A percentile compares a stretch with the other conserved stretches of the same genome.
phyloP scores from a whole-genome alignment of 495 filamentous ascomycete genomes.

The Penicillium salamii region DNA sequence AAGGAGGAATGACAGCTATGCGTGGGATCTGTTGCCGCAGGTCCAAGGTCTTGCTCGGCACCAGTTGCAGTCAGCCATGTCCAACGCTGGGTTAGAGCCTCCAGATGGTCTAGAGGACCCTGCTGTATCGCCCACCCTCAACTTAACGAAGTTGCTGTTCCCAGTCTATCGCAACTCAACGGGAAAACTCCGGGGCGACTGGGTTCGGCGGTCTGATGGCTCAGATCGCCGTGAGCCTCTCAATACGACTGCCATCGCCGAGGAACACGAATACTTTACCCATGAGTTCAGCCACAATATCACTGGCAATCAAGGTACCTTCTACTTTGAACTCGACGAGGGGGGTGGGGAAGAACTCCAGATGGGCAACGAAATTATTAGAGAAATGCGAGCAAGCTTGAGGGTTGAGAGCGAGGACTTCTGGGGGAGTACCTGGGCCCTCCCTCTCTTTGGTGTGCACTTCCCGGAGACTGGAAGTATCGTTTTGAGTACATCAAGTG shows the following conservation, averaged over 20 bases:
- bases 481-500: slow-evolving; percentile 80
- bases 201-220: slow-evolving; percentile 58
- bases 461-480: slow-evolving; percentile 73
- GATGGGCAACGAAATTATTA: slow-evolving; percentile 35
- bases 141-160: slow-evolving; percentile 40
- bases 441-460: slow-evolving; percentile 78
- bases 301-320: slow-evolving; percentile 53
- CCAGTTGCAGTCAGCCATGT: slow-evolving; percentile 46
- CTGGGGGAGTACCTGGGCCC: slow-evolving; percentile 67
- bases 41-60: slow-evolving; percentile 54
- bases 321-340: slow-evolving; percentile 46
- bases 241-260: slow-evolving; percentile 51
- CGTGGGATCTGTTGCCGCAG: slow-evolving; percentile 62
- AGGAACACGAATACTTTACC: slow-evolving; percentile 48
- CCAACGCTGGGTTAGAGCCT: slow-evolving; percentile 33
- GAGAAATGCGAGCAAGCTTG: slow-evolving; percentile 62
- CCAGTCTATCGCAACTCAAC: slow-evolving; percentile 79
- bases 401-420: slow-evolving; percentile 68
- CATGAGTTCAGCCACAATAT: slow-evolving; percentile 65
- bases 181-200: slow-evolving; percentile 70
- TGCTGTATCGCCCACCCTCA: slow-evolving; percentile 38
- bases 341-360: slow-evolving; percentile 35
- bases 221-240: slow-evolving; percentile 34
- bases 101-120: slow-evolving; percentile 35
- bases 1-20: slow-evolving; percentile 67